Conservation (phyloP, 805 yeast species). For the Ogataea henricii region DNA sequence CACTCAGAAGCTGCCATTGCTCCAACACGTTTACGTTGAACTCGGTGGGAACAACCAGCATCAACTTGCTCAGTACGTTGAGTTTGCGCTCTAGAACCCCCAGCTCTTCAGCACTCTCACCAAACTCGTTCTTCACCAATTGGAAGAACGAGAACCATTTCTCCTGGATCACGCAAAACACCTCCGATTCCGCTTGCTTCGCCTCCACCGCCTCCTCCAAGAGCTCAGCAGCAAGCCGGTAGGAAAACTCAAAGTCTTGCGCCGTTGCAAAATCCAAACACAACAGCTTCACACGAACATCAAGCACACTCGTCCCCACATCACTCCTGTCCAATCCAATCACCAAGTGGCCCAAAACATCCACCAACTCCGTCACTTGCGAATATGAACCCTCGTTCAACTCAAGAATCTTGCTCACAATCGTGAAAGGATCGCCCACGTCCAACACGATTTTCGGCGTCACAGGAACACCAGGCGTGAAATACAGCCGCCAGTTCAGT, state of each 20-base stretch:
- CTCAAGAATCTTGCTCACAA: slow-evolving; percentile 43
- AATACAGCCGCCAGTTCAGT: slow-evolving; percentile 33
- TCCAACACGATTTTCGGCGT: slow-evolving; percentile 31
- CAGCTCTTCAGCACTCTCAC: slow-evolving; percentile 15
- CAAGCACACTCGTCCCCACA: slow-evolving; percentile 27
- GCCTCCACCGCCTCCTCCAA: slow-evolving; percentile 30
- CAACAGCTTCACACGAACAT: slow-evolving; percentile 34
- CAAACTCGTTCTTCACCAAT: slow-evolving; percentile 54
- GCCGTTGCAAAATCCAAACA: slow-evolving; percentile 72
- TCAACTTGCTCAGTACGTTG: slow-evolving; percentile 51
- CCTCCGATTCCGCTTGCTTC: slow-evolving; percentile 12
- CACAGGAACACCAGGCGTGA: slow-evolving; percentile 32
- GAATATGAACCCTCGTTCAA: slow-evolving; percentile 54
- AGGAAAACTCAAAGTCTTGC: slow-evolving; percentile 62
- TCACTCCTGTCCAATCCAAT: slow-evolving; percentile 39
- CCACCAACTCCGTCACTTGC: slow-evolving; percentile 43
- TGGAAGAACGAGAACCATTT: slow-evolving; percentile 78
- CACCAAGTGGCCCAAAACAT: slow-evolving; percentile 43
- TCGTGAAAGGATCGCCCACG: slow-evolving; percentile 26
- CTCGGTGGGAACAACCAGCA: slow-evolving; percentile 54
- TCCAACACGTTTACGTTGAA: slow-evolving; percentile 57
- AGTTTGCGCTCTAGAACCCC: slow-evolving; percentile 42
- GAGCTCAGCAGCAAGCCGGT: slow-evolving; percentile 41
- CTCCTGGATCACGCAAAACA: slow-evolving; percentile 26
- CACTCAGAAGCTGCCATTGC: slow-evolving; percentile 60